A percentile compares a stretch with the other conserved stretches of the same genome.
Conservation (phyloP, 2,329 filamentous ascomycete species). For the Orbilia oligospora region DNA sequence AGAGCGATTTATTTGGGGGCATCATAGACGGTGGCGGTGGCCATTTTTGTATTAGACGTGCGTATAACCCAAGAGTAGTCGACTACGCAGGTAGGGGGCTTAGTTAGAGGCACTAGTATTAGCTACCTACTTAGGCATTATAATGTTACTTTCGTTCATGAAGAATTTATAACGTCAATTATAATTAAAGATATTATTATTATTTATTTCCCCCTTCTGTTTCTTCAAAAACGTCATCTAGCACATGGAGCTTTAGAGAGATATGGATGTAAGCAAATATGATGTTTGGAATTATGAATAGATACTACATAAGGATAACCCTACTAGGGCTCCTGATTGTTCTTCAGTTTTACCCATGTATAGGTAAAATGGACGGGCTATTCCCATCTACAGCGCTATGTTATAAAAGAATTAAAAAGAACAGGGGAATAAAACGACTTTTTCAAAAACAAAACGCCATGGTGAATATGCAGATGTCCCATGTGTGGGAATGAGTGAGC, state of each 20-base stretch:
- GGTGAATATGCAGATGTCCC: constrained; percentile 1
- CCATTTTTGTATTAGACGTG: not conserved
- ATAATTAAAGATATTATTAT: not conserved
- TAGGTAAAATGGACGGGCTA: not conserved
- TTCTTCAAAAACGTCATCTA: too few species aligned
- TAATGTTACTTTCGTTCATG: too few species aligned
- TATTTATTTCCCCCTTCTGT: too few species aligned
- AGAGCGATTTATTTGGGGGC: too few species aligned
- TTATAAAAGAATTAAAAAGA: not conserved
- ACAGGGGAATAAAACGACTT: constrained; percentile 9
- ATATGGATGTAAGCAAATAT: constrained; percentile 28
- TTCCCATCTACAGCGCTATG: constrained; percentile 9
- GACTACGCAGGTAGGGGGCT: too few species aligned
- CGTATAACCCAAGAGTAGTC: too few species aligned
- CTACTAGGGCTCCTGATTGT: not conserved
- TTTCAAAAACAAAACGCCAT: constrained; percentile 18
- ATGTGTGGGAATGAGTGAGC: not conserved
- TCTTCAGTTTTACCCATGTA: not conserved
- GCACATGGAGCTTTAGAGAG: not conserved
- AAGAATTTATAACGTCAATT: not conserved
- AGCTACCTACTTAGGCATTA: too few species aligned
- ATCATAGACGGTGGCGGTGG: not conserved
- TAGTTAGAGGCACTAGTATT: too few species aligned
- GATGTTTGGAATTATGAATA: not conserved
- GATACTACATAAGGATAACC: not conserved